Percentiles rank a stretch among this genome's conserved stretches.
Evolutionary conservation across 306 rosid genomes (phyloP).

Genomic region (Geum urbanum): DNA sequence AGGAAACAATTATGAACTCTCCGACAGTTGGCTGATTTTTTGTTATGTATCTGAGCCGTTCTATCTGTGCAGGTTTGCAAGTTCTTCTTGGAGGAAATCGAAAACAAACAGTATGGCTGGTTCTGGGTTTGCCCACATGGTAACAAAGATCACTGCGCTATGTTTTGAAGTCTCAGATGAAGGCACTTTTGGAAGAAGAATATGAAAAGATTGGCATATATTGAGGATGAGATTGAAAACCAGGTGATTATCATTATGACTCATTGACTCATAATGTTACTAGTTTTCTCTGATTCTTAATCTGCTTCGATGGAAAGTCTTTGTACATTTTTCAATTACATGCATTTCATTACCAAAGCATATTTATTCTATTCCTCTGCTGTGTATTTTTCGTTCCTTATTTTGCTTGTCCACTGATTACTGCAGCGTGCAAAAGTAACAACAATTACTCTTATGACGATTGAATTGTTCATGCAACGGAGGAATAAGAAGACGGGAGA

Average conservation of each 20-base stretch:
- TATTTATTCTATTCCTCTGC: background rate
- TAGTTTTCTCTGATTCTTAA: background rate
- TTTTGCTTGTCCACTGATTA: slow-evolving; percentile 8
- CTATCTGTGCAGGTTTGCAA: slow-evolving; percentile 40
- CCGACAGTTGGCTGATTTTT: background rate
- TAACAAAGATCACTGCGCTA: slow-evolving; percentile 83
- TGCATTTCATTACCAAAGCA: background rate
- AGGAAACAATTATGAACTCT: background rate
- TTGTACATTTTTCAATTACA: background rate
- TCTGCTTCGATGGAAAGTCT: background rate
- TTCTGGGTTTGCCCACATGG: slow-evolving; percentile 92
- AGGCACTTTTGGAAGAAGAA: slow-evolving; percentile 85
- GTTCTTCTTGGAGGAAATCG: slow-evolving; percentile 69
- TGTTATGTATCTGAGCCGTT: slow-evolving; percentile 8
- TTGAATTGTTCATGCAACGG: slow-evolving; percentile 81
- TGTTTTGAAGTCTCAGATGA: slow-evolving; percentile 93
- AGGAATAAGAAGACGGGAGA: slow-evolving; percentile 79
- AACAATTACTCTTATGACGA: slow-evolving; percentile 75
- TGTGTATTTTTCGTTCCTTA: slow-evolving; percentile 3
- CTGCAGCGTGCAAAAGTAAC: slow-evolving; percentile 70
- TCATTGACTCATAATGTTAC: background rate
- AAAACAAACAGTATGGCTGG: slow-evolving; percentile 98
- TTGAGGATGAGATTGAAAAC: slow-evolving; percentile 91
- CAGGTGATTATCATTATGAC: slow-evolving; percentile 43
- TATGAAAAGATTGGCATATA: slow-evolving; percentile 46